phyloP scores from a whole-genome alignment of 495 filamentous ascomycete species.

The Penicillium longicatenatum region DNA sequence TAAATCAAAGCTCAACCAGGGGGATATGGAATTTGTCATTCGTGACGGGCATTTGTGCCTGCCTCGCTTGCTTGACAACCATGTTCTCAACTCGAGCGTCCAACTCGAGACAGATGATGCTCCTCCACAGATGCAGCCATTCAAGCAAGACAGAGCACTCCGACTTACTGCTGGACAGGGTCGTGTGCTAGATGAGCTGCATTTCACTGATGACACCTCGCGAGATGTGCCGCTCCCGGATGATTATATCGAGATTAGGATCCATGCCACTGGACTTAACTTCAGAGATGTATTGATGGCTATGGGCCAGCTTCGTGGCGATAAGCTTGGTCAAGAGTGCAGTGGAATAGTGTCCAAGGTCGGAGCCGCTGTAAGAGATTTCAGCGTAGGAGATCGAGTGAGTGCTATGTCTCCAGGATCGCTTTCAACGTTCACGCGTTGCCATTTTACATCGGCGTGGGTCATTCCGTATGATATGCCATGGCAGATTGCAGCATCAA shows the following conservation, averaged over 20 bases:
- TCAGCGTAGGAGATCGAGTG: slow-evolving; percentile 57
- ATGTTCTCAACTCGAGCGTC: slow-evolving; percentile 28
- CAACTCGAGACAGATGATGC: slow-evolving; percentile 26
- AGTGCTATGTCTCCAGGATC: slow-evolving; percentile 48
- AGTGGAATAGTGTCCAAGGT: slow-evolving; percentile 37
- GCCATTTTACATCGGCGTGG: slow-evolving; percentile 28
- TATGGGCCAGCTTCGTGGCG: slow-evolving; percentile 35
- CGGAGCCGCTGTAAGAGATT: slow-evolving; percentile 44
- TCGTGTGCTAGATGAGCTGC: slow-evolving; percentile 35
- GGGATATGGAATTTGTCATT: slow-evolving; percentile 35
- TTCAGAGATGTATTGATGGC: slow-evolving; percentile 42
- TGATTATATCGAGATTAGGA: slow-evolving; percentile 33
- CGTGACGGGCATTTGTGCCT: slow-evolving; percentile 30
- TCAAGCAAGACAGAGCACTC: slow-evolving; percentile 35
- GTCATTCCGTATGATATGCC: slow-evolving; percentile 47
- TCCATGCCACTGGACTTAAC: slow-evolving; percentile 37
- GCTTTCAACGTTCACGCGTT: slow-evolving; percentile 27
- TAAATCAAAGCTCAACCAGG: slow-evolving; percentile 17
- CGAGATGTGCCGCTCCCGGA: slow-evolving; percentile 16
- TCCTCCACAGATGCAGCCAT: slow-evolving; percentile 23
- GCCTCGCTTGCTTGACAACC: slow-evolving; percentile 32
- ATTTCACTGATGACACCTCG: slow-evolving; percentile 35
- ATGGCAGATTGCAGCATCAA: slow-evolving; percentile 56
- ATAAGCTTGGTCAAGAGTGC: slow-evolving; percentile 36
- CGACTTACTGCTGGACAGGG: slow-evolving; percentile 25